These are phyloP conservation scores for Austroboletus novae-zelandiae DNA, from an alignment of 1,284 basidiomycete species.

Conservation along the genomic window DNA sequence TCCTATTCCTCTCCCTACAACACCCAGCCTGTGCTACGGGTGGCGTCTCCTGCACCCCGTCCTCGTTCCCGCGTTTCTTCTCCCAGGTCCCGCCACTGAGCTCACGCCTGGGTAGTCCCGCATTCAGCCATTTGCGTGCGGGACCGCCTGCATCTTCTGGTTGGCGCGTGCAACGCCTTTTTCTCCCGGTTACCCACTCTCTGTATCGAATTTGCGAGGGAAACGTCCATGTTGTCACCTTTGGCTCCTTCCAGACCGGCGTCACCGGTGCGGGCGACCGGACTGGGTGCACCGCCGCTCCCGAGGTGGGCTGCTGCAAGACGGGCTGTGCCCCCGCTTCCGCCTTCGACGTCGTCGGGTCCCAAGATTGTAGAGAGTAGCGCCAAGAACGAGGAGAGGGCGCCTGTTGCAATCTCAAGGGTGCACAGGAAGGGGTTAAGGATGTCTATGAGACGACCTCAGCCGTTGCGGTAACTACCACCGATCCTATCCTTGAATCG, in stretches of 20 bases:
- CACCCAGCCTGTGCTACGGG: constrained; percentile 19
- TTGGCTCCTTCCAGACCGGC: constrained; percentile 19
- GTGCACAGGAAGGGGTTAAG: not conserved
- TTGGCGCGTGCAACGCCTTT: constrained; percentile 17
- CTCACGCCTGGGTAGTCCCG: constrained; percentile 26
- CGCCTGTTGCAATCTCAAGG: not conserved
- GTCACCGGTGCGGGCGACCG: constrained; percentile 18
- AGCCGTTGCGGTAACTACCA: not conserved
- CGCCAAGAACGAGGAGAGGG: not conserved
- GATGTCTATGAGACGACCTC: not conserved
- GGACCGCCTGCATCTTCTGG: constrained; percentile 20
- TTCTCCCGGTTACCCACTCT: constrained; percentile 3
- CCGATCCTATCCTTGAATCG: not conserved
- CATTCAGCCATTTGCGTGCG: constrained; percentile 21
- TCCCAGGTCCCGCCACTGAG: constrained; percentile 19
- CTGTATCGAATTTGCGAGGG: constrained; percentile 16
- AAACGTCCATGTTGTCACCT: constrained; percentile 17
- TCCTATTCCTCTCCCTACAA: constrained; percentile 22
- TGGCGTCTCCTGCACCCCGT: constrained; percentile 18
- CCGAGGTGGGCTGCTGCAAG: constrained; percentile 31
- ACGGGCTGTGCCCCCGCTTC: constrained; percentile 18
- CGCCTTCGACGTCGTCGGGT: constrained; percentile 9
- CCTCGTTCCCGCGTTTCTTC: constrained; percentile 27
- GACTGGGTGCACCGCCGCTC: constrained; percentile 22
- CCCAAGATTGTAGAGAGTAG: not conserved